Evolutionary conservation across 179 eudicot species (phyloP), one percentile per base, ranked within the genome.

Genomic region (Drosera spatulata): DNA sequence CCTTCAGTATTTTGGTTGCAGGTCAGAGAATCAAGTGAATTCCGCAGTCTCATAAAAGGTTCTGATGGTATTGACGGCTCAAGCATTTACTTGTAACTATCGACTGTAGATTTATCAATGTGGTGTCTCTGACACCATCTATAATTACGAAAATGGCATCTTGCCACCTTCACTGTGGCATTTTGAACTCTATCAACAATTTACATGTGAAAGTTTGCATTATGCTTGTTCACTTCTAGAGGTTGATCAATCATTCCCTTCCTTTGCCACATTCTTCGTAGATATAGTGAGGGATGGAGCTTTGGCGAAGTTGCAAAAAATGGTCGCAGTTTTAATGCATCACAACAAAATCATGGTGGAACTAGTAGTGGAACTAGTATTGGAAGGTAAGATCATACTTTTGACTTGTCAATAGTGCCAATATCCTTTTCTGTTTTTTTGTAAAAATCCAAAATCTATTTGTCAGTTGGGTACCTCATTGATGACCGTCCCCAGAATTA

Each of bases 241-340:
- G 39, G 39, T 56, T 61, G 3, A 2, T 59, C 41, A 44, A 37
- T 39, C 37, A 10, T 41, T 59, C 49, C 42, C 56, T 51, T 50
- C 72, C 70, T 52, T 54, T 89, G 99, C 70, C 90, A 93, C 33
- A 22, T 22, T 22, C 33, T 22, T 22, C 33, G 33, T 22, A 22
- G 33, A 22, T 22, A 22, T 22, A 97, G 97, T 56, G 97, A 89
- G 86, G 99, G 99, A 59, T 93, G 99, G 97, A 91, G 86, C 80
- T 89, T 93, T 58, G 97, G 94, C 37, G 99, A 93, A 77, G 95
- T 93, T 66, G 94, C 88, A 65, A 83, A 85, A 15, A 89, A 86
- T 74, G 91, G 79, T 47, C 95, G 97, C 41, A 97, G 99, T 56
- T 61, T 85, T 45, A 93, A 89, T 81, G 95, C 97, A 41, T 84